Conservation (phyloP, 495 filamentous ascomycete species). For the Niebla homalea region DNA sequence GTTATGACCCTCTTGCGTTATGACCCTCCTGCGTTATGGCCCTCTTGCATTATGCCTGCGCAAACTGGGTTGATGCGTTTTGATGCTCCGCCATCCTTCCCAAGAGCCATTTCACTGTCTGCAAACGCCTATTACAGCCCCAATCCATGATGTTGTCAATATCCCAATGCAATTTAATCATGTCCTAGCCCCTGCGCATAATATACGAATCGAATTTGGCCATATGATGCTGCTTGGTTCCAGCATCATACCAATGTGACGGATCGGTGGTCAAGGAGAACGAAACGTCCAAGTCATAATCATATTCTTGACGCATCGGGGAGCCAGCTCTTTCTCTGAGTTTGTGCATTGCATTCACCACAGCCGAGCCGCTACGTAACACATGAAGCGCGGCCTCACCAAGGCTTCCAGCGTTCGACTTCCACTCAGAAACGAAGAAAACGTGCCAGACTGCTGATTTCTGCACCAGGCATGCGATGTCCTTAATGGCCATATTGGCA, state of each 20-base stretch:
- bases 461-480: not conserved
- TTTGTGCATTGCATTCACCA: not conserved
- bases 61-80: not conserved
- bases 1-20: no score
- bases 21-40: no score
- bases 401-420: not conserved
- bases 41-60: no score
- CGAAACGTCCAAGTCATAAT: not conserved
- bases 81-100: not conserved
- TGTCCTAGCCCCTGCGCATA: not conserved
- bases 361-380: not conserved
- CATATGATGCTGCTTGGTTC: not conserved
- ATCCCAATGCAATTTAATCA: not conserved
- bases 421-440: not conserved
- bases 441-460: not conserved
- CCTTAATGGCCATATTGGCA: not conserved
- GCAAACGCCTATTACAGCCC: not conserved
- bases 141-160: conserved; percentile 1
- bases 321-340: not conserved
- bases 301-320: not conserved
- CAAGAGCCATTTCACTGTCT: not conserved
- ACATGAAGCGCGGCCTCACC: not conserved
- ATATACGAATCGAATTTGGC: not conserved
- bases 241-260: not conserved
- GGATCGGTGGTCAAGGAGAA: not conserved